Percentiles rank a stretch among this genome's conserved stretches.
phyloP scores from a whole-genome alignment of 1,284 basidiomycete genomes.

The Uromyces viciae-fabae region DNA sequence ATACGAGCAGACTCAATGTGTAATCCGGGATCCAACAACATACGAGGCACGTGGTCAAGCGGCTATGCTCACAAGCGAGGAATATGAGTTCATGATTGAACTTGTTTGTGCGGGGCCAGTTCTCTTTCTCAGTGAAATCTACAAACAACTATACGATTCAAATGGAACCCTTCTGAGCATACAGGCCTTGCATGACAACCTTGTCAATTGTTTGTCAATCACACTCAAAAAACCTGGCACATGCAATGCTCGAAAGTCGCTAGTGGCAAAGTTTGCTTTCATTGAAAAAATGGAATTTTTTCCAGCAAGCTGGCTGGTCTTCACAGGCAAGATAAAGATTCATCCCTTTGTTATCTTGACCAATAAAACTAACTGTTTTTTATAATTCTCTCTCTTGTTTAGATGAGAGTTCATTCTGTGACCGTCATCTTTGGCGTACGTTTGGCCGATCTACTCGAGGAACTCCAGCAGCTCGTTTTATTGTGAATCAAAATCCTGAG shows the following conservation, averaged over 20 bases:
- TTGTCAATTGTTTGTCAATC: not conserved
- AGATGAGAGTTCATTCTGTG: not conserved
- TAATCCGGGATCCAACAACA: not conserved
- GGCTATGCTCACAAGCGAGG: not conserved
- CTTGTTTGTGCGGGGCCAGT: not conserved
- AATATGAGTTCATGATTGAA: not conserved
- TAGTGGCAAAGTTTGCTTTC: not conserved
- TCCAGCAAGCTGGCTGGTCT: not conserved
- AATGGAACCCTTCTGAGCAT: not conserved
- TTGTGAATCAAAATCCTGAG: not conserved
- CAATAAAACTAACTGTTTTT: not conserved
- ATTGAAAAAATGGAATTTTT: not conserved
- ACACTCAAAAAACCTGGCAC: not conserved
- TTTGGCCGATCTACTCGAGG: not conserved
- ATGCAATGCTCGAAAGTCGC: not conserved
- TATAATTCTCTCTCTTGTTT: not conserved
- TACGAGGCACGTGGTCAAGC: not conserved
- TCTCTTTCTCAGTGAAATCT: not conserved
- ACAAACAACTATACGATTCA: not conserved
- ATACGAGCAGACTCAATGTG: not conserved
- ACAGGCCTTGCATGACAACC: not conserved
- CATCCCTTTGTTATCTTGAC: not conserved
- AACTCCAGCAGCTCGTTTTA: not conserved
- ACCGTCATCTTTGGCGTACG: not conserved
- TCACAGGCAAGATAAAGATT: not conserved